Evolutionary conservation across 257 asterid genomes (phyloP), one percentile per base, ranked within the genome.

Genomic region (Avicennia marina): DNA sequence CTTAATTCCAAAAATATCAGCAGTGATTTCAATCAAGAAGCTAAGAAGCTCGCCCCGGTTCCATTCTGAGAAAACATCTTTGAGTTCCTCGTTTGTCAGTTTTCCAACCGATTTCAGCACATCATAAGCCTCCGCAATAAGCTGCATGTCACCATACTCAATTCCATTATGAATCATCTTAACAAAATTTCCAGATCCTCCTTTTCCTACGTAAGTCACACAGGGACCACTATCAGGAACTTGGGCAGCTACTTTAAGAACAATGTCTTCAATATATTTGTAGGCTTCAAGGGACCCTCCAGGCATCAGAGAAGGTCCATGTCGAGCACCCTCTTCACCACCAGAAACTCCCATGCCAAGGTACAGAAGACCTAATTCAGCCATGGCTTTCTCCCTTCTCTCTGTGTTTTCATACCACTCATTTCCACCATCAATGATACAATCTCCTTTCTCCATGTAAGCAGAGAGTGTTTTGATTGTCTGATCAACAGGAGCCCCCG

Each of bases 301-400:
- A 1, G 98, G 98, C 98, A 93, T 93, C 75, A 93, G 51, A 33
- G 97, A 93, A 0, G 98, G 98, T 12, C 98, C 98, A 11, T 80
- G 72, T 33, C 97, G 73, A 43, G 98, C 98, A 32, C 97, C 98
- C 59, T 93, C 98, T 74, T 93, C 97, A 2, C 98, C 98, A 20
- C 98, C 98, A 0, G 97, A 93, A 67, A 93, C 98, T 31, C 98
- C 98, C 98, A 93, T 93, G 33, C 98, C 98, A 1, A 93, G 94
- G 75, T 93, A 93, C 54, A 75, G 78, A 44, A 86, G 73, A n/a
- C 97, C 96, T 18, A 51, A 26, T 33, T 85, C 97, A 4, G 90
- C 82, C 72, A 74, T 65, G 6, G 84, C 90, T 66, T 85, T 88
- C 80, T 75, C 95, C 67, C 98, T 72, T 65, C 98, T 83, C 86